A percentile compares a stretch with the other conserved stretches of the same genome.
Evolutionary conservation across 169 alveolate species (phyloP).

Genomic region (Hepatocystis sp.): DNA sequence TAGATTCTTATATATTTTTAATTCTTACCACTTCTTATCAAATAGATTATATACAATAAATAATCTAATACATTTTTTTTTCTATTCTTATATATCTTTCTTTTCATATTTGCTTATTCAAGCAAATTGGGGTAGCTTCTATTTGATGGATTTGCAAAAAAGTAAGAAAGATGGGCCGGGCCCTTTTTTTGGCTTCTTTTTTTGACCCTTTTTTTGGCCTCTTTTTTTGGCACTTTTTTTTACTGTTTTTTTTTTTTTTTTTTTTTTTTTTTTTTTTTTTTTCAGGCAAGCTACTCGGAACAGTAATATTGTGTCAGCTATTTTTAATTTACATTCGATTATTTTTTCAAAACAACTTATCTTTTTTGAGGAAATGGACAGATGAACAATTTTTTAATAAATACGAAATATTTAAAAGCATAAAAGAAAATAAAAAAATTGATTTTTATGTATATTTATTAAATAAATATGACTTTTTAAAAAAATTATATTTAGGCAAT

Average conservation of each 20-base stretch:
- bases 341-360: constrained; percentile 45
- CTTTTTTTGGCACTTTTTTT: neutral
- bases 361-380: constrained; percentile 60
- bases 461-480: constrained; percentile 49
- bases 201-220: neutral
- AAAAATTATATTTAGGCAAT: constrained; percentile 58
- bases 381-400: constrained; percentile 69
- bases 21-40: constrained; percentile 60
- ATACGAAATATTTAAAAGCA: constrained; percentile 30
- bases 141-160: constrained; percentile 29
- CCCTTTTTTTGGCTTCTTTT: no score
- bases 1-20: constrained; percentile 50
- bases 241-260: neutral
- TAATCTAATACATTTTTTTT: constrained; percentile 38
- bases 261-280: neutral
- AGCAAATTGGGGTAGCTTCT: constrained; percentile 77
- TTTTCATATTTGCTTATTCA: constrained; percentile 61
- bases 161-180: constrained; percentile 10
- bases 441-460: constrained; percentile 69
- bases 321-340: constrained; percentile 50
- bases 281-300: constrained; percentile 62
- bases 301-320: constrained; percentile 23
- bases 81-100: constrained; percentile 36
- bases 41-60: constrained; percentile 22
- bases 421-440: constrained; percentile 36